Evolutionary conservation across 345 rosid species (phyloP), one percentile per base, ranked within the genome.

Genomic region (Populus simonii): DNA sequence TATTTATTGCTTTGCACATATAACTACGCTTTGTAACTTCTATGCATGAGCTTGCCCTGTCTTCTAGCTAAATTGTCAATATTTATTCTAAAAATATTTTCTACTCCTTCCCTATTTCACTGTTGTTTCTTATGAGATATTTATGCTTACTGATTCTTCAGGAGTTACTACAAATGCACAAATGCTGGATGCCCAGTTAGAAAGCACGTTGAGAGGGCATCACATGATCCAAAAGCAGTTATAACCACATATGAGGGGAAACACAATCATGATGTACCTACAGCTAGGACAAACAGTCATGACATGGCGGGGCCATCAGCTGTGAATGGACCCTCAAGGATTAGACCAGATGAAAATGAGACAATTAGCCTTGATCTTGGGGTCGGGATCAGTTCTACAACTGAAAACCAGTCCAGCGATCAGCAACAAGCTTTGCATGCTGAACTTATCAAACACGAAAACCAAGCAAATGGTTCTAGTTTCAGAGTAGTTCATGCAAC

Each of bases 161-260:
- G 99, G 97, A 96, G 98, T 81, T 96, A 93, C 80, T 96, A 96
- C 86, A 96, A 93, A 88, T 96, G 99, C 89, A 96, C 99, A 70
- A 87, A 92, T 84, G 89, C 87, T 23, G 93, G 95, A 76, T 96
- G 99, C 75, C 93, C 97, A 31, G 99, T 93, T 75, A 89, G 99
- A 83, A 96, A 96, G 85, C 99, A 93, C 18, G 97, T 96, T 82
- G 99, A 96, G 89, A 90, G 99, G 82, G 99, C 99, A 82, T 94
- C 98, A 25, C 98, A 96, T 79, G 99, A 96, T 81, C 97, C 90
- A 7, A 96, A 96, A 84, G 99, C 99, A 31, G 98, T 96, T 49
- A 94, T 96, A 79, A 96, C 99, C 79, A 92, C 99, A 71, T 96
- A 96, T 41, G 99, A 96, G 84, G 99, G 99, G 66, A 96, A 94